Evolutionary conservation across 352 stramenopile species (phyloP).

Genomic region (Nothophytophthora sp.): DNA sequence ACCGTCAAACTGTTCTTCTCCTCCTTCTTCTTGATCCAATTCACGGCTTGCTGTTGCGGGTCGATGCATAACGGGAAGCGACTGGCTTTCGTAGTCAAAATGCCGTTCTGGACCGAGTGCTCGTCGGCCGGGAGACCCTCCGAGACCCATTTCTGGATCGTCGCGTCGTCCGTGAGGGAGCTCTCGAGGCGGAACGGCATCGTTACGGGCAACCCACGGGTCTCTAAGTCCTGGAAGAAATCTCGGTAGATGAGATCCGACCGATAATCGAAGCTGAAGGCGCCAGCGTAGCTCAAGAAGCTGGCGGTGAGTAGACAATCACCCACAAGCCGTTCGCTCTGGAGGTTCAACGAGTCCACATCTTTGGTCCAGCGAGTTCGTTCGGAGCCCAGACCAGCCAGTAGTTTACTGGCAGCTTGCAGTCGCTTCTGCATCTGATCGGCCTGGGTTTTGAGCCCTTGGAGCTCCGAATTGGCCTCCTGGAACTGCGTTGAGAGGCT

Average conservation of each 20-base stretch:
- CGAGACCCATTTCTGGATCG: slow-evolving; percentile 94
- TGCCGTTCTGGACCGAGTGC: slow-evolving; percentile 96
- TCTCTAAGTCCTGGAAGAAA: slow-evolving; percentile 86
- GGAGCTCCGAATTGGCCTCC: slow-evolving; percentile 91
- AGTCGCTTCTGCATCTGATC: slow-evolving; percentile 96
- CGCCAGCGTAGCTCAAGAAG: slow-evolving; percentile 91
- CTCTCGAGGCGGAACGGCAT: slow-evolving; percentile 88
- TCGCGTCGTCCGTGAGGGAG: slow-evolving; percentile 93
- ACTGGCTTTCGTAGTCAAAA: slow-evolving; percentile 93
- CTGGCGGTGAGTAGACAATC: slow-evolving; percentile 91
- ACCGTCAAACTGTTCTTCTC: slow-evolving; percentile 92
- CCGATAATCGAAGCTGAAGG: slow-evolving; percentile 92
- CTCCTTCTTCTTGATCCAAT: slow-evolving; percentile 97
- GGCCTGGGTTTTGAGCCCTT: slow-evolving; percentile 90
- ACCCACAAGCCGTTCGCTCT: slow-evolving; percentile 87
- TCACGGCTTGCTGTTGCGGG: slow-evolving; percentile 95
- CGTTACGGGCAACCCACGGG: slow-evolving; percentile 82
- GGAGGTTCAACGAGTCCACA: slow-evolving; percentile 83
- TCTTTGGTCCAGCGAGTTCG: slow-evolving; percentile 93
- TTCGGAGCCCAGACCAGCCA: slow-evolving; percentile 91
- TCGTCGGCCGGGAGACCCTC: slow-evolving; percentile 94
- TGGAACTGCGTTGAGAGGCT: slow-evolving; percentile 92
- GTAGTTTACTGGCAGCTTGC: slow-evolving; percentile 91
- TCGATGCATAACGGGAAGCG: slow-evolving; percentile 96
- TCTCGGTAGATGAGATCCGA: slow-evolving; percentile 89